These are phyloP conservation scores for Naganishia onofrii DNA, from an alignment of 768 basidiomycete genomes.

Conservation along the genomic window DNA sequence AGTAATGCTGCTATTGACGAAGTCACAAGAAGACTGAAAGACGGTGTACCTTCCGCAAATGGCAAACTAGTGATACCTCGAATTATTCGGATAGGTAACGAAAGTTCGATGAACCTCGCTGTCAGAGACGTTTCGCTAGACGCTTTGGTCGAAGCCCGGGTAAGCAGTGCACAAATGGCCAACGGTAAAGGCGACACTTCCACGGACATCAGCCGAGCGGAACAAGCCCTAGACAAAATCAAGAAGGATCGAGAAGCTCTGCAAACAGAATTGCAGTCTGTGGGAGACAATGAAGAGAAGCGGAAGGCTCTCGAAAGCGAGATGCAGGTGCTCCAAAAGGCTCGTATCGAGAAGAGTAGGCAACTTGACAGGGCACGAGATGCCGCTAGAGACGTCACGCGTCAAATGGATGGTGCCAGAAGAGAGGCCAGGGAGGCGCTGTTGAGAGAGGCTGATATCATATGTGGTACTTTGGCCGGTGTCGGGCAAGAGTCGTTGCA, in stretches of 20 bases:
- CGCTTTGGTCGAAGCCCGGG: slow-evolving; percentile 69
- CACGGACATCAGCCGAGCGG: slow-evolving; percentile 62
- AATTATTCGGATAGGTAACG: slow-evolving; percentile 85
- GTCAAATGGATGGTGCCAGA: slow-evolving; percentile 76
- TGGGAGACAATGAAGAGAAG: slow-evolving; percentile 63
- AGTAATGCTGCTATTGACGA: slow-evolving; percentile 99
- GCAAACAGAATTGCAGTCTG: slow-evolving; percentile 60
- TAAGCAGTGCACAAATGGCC: slow-evolving; percentile 41
- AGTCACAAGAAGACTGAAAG: slow-evolving; percentile 79
- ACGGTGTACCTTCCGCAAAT: slow-evolving; percentile 64
- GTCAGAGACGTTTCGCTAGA: slow-evolving; percentile 86
- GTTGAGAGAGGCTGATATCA: slow-evolving; percentile 83
- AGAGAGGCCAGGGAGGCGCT: slow-evolving; percentile 71
- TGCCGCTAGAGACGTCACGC: slow-evolving; percentile 72
- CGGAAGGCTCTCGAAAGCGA: slow-evolving; percentile 66
- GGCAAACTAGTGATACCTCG: slow-evolving; percentile 63
- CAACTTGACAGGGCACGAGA: slow-evolving; percentile 76
- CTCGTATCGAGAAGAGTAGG: slow-evolving; percentile 64
- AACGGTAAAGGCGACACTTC: slow-evolving; percentile 51
- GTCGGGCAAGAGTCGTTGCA: slow-evolving; percentile 84
- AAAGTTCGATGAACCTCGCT: slow-evolving; percentile 68
- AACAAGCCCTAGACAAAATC: slow-evolving; percentile 67
- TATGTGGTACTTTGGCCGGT: slow-evolving; percentile 90
- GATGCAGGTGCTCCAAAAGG: slow-evolving; percentile 64
- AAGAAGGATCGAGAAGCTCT: slow-evolving; percentile 64